Base-by-base conservation (phyloP, 164 flowering plant species). In the Pachysandra terminalis region DNA sequence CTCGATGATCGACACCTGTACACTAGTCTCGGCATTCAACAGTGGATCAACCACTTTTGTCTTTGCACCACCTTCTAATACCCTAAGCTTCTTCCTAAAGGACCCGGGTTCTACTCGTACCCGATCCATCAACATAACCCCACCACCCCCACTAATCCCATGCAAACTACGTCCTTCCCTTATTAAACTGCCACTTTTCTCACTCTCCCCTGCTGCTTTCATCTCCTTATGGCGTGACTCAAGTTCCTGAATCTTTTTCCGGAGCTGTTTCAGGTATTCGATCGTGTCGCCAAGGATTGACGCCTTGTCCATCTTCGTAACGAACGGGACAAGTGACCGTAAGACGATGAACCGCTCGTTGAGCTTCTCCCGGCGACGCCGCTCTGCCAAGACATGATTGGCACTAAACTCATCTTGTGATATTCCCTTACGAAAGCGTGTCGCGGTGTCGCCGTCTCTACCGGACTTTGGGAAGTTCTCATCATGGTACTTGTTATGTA, bases 251-350 rank as follows among this genome's bases (percentile, higher is more conserved):
- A 92, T 82, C 61, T 74, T 83, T 66, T 71, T 80, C 16, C 91
- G 73, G 1, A 96, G 72, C 63, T 96, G 98, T 76, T 96, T 90
- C 53, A 96, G 80, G 71, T 96, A 96, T 81, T 96, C 99, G 4
- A 96, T 92, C 0, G 99, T 87, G 80, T 96, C 99, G 0, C 96
- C 99, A 0, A 96, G 68, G n/a, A 96, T 96, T 1, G 99, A 96
- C 5, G 95, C 99, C 66, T 96, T 96, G 67, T 96, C 99, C 98
- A 89, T 96, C 80, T 93, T 91, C 19, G 96, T 91, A n/a, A 86
- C 91, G 63, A 89, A 88, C 0, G 97, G 97, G 1, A 91, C 96
- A 3, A 89, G 70, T 0, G 97, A 86, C 53, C 96, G 67, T 25
- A 91, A 57, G 2, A 82, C 76, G 24, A 89, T 80, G 74, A 91